phyloP scores from a whole-genome alignment of 2,329 filamentous ascomycete genomes.

The Claviceps maximensis region DNA sequence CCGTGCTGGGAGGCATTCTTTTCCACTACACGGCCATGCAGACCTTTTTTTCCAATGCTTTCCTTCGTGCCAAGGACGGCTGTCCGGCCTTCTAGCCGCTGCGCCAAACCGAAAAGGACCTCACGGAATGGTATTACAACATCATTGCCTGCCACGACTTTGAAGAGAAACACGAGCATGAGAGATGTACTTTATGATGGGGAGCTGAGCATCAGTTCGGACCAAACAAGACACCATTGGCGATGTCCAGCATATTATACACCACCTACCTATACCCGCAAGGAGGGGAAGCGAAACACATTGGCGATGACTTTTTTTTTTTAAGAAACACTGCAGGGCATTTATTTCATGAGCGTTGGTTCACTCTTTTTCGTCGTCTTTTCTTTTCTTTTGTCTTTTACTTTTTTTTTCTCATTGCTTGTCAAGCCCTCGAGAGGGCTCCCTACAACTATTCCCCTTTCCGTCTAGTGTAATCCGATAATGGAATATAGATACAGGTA shows the following conservation, averaged over 20 bases:
- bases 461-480: no score
- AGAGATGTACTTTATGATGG: neutral
- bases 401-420: neutral
- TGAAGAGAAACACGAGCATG: neutral
- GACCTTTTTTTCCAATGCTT: slow-evolving; percentile 73
- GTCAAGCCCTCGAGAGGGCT: neutral
- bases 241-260: neutral
- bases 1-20: slow-evolving; percentile 87
- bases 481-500: neutral
- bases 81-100: slow-evolving; percentile 37
- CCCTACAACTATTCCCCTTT: neutral
- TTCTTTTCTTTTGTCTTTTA: neutral
- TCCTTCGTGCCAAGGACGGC: slow-evolving; percentile 50
- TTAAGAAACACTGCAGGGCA: neutral
- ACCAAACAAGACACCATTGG: neutral
- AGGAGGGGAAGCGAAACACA: neutral
- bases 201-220: neutral
- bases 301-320: neutral
- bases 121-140: neutral
- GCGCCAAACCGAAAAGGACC: neutral
- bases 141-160: neutral
- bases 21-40: slow-evolving; percentile 97
- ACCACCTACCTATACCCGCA: neutral
- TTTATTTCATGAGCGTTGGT: neutral
- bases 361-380: neutral